Evolutionary conservation across 176 grass and related monocot species (phyloP), one percentile per base, ranked within the genome.

Genomic region (Avena eriantha): DNA sequence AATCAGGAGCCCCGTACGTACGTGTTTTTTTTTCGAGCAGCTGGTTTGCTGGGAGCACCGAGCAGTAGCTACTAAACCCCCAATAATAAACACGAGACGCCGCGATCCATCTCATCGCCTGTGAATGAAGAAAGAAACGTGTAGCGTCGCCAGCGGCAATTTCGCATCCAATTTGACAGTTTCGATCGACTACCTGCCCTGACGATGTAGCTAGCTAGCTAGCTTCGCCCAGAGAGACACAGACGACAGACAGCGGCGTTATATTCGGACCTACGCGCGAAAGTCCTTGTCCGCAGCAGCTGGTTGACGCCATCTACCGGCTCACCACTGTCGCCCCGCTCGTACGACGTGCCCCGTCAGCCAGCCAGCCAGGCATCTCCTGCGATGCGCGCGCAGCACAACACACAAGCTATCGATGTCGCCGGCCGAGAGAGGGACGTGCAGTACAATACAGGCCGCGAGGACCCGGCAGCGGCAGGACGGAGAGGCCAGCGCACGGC

Each of bases 251-350:
- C 80, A 54, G 47, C 31, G 64, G 48, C 47, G 47, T 54, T 54
- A 82, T 53, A 14, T 10, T 82, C 80, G 45, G 64, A 69, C 80
- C 53, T 57, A 48, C 53, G 53, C 14, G 49, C 73, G 73, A 33
- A 60, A 76, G 53, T 73, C 77, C 66, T 72, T 80, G 70, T 76
- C 86, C 79, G 21, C 73, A 76, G n/a, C 47, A 22, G 63, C 80
- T 21, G 73, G 22, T 73, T 31, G 34, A 16, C 2, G 70, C 69
- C 80, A 11, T 69, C 80, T 69, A 54, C 80, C 3, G 61, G n/a
- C 14, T 18, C 51, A 76, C 51, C 51, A 51, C 73, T 76, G 73
- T 76, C 47, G 61, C 15, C 45, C 45, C 45, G 45, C 45, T 7
- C 45, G 45, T 8, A 2, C 39, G 39, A 7, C 45, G 45, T 47